Base-by-base conservation (phyloP, 2,329 filamentous ascomycete species). In the Dothideomycetes sp. region DNA sequence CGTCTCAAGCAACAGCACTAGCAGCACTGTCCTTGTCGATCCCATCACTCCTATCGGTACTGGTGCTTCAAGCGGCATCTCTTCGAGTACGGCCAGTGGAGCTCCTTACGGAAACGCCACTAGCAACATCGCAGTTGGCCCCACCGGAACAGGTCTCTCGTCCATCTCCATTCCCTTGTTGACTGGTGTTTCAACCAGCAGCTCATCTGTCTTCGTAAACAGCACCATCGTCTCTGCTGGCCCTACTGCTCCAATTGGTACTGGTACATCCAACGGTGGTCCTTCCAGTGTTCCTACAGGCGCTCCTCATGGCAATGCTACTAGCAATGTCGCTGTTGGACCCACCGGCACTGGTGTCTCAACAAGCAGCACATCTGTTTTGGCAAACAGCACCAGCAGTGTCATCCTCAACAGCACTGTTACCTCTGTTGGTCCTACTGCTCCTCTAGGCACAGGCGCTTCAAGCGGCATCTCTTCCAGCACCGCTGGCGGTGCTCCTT, bases 391-490 rank as follows among this genome's bases (percentile, higher is more conserved):
- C 13, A 31, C 30, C 9, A 25, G 12, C 18, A 37, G 24, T 25
- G 17, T 11, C 16, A 23, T 20, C 6, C 31, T 33, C 9, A 17
- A 7, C 24, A n/a, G 12, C 33, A 22, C 23, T 13, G n/a, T 27
- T 24, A 18, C 27, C 29, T 12, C 28, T 20, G n/a, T n/a, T 16
- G 4, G 3, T 22, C 7, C 13, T 12, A 11, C 24, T n/a, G n/a
- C 11, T 22, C 33, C 33, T 17, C n/a, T 22, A 8, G 33, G 33
- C 15, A 38, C 33, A 15, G 41, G 33, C 16, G 17, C 17, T 8
- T 43, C 33, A 7, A 41, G 38, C 38, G 20, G 30, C 9, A 27
- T 33, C 5, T 32, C 27, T 15, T 37, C 41, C 11, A 20, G 12
- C 12, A 29, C 24, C 6, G 25, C 17, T 4, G 20, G 27, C 8